Evolutionary conservation across 2,329 filamentous ascomycete genomes (phyloP).

Genomic region (Diaporthe capsici): DNA sequence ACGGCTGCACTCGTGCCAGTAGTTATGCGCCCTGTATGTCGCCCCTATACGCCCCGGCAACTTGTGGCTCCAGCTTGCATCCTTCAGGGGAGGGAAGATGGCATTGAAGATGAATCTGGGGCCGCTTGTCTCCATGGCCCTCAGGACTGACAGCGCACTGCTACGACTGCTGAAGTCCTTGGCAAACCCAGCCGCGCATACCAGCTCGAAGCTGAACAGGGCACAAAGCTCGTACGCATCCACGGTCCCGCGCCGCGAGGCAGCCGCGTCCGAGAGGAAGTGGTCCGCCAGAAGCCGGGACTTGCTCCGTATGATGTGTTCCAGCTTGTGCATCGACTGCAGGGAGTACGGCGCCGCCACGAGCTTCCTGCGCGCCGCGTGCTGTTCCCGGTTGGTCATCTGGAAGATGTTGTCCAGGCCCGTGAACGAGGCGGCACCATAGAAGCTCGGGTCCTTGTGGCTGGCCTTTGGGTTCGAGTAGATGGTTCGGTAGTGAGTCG

Average conservation of each 20-base stretch:
- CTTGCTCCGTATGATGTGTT: background rate
- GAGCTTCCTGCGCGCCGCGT: conserved; percentile 15
- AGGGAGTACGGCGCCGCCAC: conserved; percentile 5
- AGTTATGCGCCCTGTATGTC: background rate
- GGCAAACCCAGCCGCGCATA: conserved; percentile 3
- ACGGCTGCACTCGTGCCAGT: conserved; percentile 12
- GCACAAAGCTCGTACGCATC: conserved; percentile 6
- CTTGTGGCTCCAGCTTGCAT: background rate
- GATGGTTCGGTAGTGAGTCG: background rate
- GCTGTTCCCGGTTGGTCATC: conserved; percentile 6
- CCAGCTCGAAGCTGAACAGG: background rate
- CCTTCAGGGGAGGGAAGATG: background rate
- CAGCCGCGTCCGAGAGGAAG: background rate
- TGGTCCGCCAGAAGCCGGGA: background rate
- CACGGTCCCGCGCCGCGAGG: background rate
- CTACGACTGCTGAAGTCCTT: background rate
- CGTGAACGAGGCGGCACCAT: background rate
- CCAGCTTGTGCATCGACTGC: conserved; percentile 12
- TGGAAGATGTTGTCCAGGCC: conserved; percentile 13
- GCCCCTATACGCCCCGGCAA: background rate
- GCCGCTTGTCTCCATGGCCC: conserved; percentile 12
- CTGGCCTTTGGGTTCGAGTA: conserved; percentile 17
- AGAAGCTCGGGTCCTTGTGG: conserved; percentile 1
- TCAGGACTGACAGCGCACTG: background rate
- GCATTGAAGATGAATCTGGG: conserved; percentile 4